A percentile compares a stretch with the other conserved stretches of the same genome.
Conservation (phyloP, 306 rosid species). For the Purshia tridentata region DNA sequence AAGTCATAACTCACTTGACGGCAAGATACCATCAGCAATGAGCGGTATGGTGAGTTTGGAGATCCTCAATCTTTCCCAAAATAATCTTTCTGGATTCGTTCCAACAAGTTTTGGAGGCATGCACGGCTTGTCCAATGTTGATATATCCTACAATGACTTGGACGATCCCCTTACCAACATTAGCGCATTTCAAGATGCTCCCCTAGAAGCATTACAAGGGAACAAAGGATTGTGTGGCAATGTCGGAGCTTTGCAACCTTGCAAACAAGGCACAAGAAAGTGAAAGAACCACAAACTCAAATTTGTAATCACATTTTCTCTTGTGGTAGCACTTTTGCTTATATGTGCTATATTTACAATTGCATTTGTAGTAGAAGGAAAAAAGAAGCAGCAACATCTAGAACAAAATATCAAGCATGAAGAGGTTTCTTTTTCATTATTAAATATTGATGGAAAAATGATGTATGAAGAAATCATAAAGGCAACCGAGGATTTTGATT, state of each 20-base stretch:
- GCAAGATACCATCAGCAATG: no score
- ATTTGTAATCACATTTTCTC: not conserved
- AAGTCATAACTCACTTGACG: no score
- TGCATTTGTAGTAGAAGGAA: not conserved
- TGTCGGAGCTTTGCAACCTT: no score
- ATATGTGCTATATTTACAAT: not conserved
- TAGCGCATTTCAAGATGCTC: no score
- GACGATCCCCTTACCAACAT: no score
- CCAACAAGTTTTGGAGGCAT: not conserved
- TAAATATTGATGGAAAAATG: constrained; percentile 1
- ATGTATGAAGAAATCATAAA: constrained; percentile 5
- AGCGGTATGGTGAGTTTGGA: no score
- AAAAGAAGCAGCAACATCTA: not conserved
- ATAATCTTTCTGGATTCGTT: not conserved
- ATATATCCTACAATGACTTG: not conserved
- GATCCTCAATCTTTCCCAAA: no score
- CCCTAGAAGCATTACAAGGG: no score
- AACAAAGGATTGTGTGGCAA: no score
- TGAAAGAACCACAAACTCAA: not conserved
- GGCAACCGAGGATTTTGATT: no score
- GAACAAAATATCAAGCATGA: no score
- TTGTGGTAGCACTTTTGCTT: not conserved
- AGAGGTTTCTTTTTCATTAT: not conserved
- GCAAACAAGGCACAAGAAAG: no score
- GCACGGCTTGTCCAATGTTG: not conserved